Evolutionary conservation across 2,329 filamentous ascomycete species (phyloP), one percentile per base, ranked within the genome.

Genomic region (Parastagonospora avenae): DNA sequence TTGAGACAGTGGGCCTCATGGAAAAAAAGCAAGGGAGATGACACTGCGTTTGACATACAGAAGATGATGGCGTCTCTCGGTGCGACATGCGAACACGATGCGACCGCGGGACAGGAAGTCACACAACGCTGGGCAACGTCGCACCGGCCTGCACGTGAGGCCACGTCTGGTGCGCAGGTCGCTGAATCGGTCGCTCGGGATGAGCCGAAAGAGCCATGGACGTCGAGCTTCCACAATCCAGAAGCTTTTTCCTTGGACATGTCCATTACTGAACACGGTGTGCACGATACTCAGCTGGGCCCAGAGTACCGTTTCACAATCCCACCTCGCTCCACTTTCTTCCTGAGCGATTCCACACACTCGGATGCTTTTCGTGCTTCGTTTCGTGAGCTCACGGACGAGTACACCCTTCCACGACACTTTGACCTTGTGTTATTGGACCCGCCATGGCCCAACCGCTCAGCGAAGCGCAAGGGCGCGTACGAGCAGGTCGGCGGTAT

Each of bases 361-460:
- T 54, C 74, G 14, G 62, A 59, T 16, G 42, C 55, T 2, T 77
- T 80, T 41, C 73, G 74, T 52, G 52, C 59, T 1, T 64, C 71
- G n/a, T 64, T 79, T 27, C 63, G 70, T 19, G 45, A 61, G 16
- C 59, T 75, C 42, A 71, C 76, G 7, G 59, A 69, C n/a, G 60
- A 72, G 27, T 57, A 73, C 27, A 62, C 78, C 69, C 57, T 80
- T 80, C 57, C 71, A 68, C 54, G 76, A 15, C 63, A 69, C 6
- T 92, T 93, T 70, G 77, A 89, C 57, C 76, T 92, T 38, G 78
- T 92, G 32, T 70, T 92, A 7, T 75, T 92, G 15, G 90, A 93
- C 66, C 90, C 90, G 2, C 90, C 90, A 1, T 93, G 90, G 90
- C 89, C 90, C 0, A 93, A 91, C 66, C 82, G 86, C 39, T 92